These are phyloP conservation scores for Sordariomycetes sp. DNA, from an alignment of 2,329 filamentous ascomycete species.

Conservation along the genomic window DNA sequence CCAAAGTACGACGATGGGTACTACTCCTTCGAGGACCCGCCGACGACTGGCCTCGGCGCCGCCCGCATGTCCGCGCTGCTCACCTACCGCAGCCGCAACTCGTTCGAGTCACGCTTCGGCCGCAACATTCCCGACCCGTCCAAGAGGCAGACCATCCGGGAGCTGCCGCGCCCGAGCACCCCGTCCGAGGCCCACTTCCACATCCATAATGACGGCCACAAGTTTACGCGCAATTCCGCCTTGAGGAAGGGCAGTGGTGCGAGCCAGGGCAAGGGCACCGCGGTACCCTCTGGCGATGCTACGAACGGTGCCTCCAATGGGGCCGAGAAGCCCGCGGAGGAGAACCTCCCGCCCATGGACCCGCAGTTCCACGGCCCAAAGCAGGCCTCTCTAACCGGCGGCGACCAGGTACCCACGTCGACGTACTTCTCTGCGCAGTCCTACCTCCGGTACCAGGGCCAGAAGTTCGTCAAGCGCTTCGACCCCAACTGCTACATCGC, in stretches of 20 bases:
- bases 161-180: constrained; percentile 42
- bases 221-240: constrained; percentile 36
- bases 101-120: constrained; percentile 90
- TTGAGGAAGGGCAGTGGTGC: constrained; percentile 32
- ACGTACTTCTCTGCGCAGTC: constrained; percentile 99
- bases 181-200: constrained; percentile 63
- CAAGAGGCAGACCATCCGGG: constrained; percentile 71
- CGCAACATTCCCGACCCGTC: constrained; percentile 82
- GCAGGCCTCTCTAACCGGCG: constrained; percentile 29
- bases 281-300: constrained; percentile 6
- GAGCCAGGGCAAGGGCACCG: constrained; percentile 15
- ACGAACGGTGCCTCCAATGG: constrained; percentile 11
- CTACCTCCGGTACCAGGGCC: constrained; percentile 90
- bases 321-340: constrained; percentile 10
- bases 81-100: constrained; percentile 93
- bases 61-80: constrained; percentile 94
- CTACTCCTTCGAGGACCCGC: constrained; percentile 78
- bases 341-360: constrained; percentile 28
- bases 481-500: constrained; percentile 99
- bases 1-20: constrained; percentile 98
- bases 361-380: constrained; percentile 61
- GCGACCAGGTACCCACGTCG: constrained; percentile 40
- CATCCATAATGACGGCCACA: constrained; percentile 74
- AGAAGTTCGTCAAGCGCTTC: constrained; percentile 94
- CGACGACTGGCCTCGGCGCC: constrained; percentile 74